Evolutionary conservation across 2,329 filamentous ascomycete genomes (phyloP).

Genomic region (Arthrobotrys musiformis): DNA sequence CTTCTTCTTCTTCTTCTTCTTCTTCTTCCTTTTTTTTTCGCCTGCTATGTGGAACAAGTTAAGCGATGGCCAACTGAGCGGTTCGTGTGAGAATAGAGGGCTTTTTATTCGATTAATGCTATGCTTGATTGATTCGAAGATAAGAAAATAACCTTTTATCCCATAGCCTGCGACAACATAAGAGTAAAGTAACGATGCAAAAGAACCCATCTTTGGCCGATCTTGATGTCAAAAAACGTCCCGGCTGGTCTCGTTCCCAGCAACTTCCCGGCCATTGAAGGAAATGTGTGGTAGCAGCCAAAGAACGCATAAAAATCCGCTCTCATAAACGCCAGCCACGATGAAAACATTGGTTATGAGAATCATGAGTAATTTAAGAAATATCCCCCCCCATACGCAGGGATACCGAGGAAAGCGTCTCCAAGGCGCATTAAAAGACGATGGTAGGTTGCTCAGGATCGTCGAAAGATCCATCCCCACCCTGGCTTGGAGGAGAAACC

Average conservation of each 20-base stretch:
- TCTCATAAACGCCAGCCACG: background rate
- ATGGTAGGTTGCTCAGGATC: conserved; percentile 45
- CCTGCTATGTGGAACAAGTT: too few species aligned
- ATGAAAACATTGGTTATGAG: background rate
- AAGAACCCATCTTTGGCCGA: background rate
- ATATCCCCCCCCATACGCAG: background rate
- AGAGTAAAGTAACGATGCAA: background rate
- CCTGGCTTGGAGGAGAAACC: background rate
- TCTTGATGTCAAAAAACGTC: background rate
- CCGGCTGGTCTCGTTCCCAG: background rate
- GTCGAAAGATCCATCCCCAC: conserved; percentile 23
- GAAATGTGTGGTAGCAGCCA: background rate
- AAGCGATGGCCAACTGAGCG: background rate
- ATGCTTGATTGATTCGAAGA: background rate
- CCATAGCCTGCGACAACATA: background rate
- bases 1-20: too few species aligned
- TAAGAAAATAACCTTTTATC: background rate
- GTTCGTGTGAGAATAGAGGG: background rate
- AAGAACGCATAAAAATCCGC: background rate
- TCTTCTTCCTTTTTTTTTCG: too few species aligned
- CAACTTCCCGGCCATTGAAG: background rate
- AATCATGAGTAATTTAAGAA: background rate
- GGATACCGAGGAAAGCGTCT: background rate
- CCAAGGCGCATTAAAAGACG: conserved; percentile 12
- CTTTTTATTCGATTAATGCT: background rate